Conservation (phyloP, 2,329 filamentous ascomycete species). For the Thelonectria olida region DNA sequence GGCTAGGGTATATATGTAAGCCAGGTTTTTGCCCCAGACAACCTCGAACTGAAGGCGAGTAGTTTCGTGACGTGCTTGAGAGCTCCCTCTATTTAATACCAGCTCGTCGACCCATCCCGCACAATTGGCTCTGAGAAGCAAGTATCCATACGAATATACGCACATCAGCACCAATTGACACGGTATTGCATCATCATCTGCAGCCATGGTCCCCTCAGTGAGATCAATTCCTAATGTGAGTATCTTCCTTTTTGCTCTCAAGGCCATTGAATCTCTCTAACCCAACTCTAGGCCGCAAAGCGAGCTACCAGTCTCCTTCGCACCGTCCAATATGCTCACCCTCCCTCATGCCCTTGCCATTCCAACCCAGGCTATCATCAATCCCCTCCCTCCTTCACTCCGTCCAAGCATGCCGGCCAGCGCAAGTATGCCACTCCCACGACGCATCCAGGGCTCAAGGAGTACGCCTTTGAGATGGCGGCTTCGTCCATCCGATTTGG, state of each 20-base stretch:
- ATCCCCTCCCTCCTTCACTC: constrained; percentile 64
- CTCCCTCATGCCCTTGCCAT: constrained; percentile 90
- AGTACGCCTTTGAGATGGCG: constrained; percentile 99
- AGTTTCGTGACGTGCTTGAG: background rate
- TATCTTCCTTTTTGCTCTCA: background rate
- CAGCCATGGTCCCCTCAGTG: constrained; percentile 42
- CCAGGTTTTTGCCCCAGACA: background rate
- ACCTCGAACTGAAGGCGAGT: background rate
- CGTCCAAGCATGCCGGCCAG: constrained; percentile 49
- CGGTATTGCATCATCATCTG: background rate
- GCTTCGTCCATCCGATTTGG: constrained; percentile 95
- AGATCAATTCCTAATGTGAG: constrained; percentile 48
- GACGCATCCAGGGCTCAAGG: constrained; percentile 72
- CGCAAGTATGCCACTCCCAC: constrained; percentile 78
- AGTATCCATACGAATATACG: background rate
- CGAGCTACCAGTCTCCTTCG: constrained; percentile 79
- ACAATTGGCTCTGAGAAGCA: background rate
- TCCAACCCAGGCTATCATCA: constrained; percentile 86
- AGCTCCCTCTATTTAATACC: background rate
- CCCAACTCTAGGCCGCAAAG: constrained; percentile 59
- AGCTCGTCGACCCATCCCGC: background rate
- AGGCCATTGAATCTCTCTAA: background rate
- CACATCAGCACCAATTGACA: background rate
- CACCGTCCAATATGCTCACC: constrained; percentile 91
- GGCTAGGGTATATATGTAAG: constrained; percentile 12